Conservation (phyloP, 176 grass and related monocot genomes). For the Puya raimondii region DNA sequence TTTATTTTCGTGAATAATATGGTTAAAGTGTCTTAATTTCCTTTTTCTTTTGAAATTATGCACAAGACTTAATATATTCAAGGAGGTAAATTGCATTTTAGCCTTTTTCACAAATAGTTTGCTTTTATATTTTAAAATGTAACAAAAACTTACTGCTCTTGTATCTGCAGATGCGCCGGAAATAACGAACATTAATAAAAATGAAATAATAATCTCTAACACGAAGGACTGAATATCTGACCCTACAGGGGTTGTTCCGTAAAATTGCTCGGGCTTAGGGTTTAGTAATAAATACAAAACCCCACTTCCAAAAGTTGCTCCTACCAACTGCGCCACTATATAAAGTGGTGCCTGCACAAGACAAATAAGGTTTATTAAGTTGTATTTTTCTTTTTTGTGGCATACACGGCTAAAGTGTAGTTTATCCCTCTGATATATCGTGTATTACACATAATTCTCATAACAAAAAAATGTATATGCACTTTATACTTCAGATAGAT, state of each 20-base stretch:
- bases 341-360: conserved; percentile 33
- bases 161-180: conserved; percentile 22
- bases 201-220: conserved; percentile 41
- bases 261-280: conserved; percentile 34
- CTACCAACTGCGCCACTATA: conserved; percentile 22
- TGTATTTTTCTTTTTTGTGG: neutral
- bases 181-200: conserved; percentile 56
- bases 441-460: too few relatives aligned
- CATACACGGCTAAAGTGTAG: too few relatives aligned
- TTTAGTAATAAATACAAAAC: conserved; percentile 24
- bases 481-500: too few relatives aligned
- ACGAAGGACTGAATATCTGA: conserved; percentile 30
- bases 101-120: too few relatives aligned
- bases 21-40: too few relatives aligned
- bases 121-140: too few relatives aligned
- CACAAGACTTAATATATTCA: too few relatives aligned
- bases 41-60: too few relatives aligned
- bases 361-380: neutral
- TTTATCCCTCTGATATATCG: too few relatives aligned
- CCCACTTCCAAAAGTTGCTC: conserved; percentile 35
- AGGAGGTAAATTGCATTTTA: too few relatives aligned
- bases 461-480: too few relatives aligned
- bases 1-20: too few relatives aligned
- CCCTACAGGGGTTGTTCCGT: conserved; percentile 22
- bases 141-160: neutral